A percentile compares a stretch with the other conserved stretches of the same genome.
phyloP scores from a whole-genome alignment of 106 monocot species.

The Platanthera guangdongensis region DNA sequence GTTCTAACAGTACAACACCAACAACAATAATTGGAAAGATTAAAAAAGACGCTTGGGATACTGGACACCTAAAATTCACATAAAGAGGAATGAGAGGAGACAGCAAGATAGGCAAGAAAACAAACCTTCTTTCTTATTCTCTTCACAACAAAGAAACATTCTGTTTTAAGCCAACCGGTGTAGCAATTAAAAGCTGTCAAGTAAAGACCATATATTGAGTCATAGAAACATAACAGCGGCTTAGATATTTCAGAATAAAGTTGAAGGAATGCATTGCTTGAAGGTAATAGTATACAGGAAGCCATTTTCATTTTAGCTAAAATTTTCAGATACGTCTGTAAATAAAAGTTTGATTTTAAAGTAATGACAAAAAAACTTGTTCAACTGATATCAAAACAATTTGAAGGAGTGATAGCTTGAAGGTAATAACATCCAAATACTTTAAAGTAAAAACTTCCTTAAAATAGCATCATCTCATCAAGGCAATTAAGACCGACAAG shows the following conservation, averaged over 20 bases:
- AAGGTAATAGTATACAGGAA: neutral
- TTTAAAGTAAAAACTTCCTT: too few relatives aligned
- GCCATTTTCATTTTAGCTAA: neutral
- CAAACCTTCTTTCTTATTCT: conserved; percentile 72
- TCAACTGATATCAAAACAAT: too few relatives aligned
- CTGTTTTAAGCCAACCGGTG: conserved; percentile 75
- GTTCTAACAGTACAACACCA: too few relatives aligned
- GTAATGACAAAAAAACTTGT: too few relatives aligned
- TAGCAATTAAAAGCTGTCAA: conserved; percentile 5
- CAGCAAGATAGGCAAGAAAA: neutral
- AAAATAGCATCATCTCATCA: too few relatives aligned
- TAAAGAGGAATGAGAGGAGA: neutral
- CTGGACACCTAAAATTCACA: too few relatives aligned
- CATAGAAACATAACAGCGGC: neutral
- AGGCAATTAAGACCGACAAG: too few relatives aligned
- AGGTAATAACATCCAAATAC: too few relatives aligned
- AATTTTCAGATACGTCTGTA: too few relatives aligned
- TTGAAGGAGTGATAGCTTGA: too few relatives aligned
- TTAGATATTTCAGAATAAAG: neutral
- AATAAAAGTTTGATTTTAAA: too few relatives aligned
- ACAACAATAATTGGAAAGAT: neutral
- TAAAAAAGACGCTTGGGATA: neutral
- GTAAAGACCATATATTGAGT: neutral
- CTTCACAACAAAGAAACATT: conserved; percentile 80
- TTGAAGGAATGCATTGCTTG: neutral